A percentile compares a stretch with the other conserved stretches of the same genome.
phyloP scores from a whole-genome alignment of 2,329 filamentous ascomycete species.

The Cercospora sojina region DNA sequence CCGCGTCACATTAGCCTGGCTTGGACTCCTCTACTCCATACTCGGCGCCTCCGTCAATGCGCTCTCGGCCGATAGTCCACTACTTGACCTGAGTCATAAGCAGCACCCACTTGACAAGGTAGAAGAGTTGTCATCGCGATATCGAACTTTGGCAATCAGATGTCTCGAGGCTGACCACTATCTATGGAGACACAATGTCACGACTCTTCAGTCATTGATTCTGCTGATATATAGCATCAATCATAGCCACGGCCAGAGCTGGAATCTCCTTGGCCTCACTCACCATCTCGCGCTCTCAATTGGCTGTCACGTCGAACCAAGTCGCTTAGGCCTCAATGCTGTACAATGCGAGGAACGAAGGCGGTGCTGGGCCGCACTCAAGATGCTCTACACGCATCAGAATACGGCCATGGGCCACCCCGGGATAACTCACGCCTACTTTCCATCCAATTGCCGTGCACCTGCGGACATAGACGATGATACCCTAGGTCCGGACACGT shows the following conservation, averaged over 20 bases:
- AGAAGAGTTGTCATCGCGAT: neutral
- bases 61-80: neutral
- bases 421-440: neutral
- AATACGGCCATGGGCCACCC: neutral
- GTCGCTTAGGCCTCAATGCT: neutral
- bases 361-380: slow-evolving; percentile 6
- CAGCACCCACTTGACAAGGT: neutral
- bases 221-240: slow-evolving; percentile 8
- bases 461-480: slow-evolving; percentile 1
- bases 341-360: slow-evolving; percentile 1
- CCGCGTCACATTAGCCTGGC: neutral
- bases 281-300: slow-evolving; percentile 3
- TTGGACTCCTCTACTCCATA: slow-evolving; percentile 1
- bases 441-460: neutral
- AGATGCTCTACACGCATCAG: slow-evolving; percentile 6
- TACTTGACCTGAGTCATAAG: neutral
- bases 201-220: neutral
- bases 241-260: slow-evolving; percentile 2
- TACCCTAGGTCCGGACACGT: neutral
- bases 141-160: neutral
- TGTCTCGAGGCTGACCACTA: slow-evolving; percentile 8
- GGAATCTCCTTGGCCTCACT: slow-evolving; percentile 6
- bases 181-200: slow-evolving; percentile 3
- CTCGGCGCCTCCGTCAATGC: neutral
- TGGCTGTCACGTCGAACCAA: slow-evolving; percentile 7